Conservation (phyloP, 2,329 filamentous ascomycete genomes). For the Sarocladium strictum region DNA sequence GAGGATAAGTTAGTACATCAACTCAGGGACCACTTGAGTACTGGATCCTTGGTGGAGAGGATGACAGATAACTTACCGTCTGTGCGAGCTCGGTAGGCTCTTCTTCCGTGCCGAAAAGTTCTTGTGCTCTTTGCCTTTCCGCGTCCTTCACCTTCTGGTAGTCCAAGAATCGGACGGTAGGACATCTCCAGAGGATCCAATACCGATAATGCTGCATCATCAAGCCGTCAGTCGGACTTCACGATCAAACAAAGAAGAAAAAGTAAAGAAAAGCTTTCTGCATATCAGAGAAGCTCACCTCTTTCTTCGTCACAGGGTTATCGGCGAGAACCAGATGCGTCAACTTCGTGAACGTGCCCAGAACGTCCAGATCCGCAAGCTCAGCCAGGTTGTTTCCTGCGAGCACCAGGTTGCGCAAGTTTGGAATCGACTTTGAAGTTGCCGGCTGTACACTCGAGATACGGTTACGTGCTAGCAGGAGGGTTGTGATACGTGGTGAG, state of each 20-base stretch:
- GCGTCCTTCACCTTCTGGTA: conserved; percentile 85
- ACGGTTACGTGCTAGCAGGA: conserved; percentile 86
- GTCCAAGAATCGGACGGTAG: conserved; percentile 82
- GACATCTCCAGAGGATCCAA: conserved; percentile 85
- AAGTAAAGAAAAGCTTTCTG: no score
- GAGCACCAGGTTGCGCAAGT: conserved; percentile 74
- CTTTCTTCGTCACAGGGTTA: conserved; percentile 87
- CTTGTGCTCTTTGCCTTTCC: conserved; percentile 68
- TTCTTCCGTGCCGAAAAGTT: conserved; percentile 76
- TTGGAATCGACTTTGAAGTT: conserved; percentile 70
- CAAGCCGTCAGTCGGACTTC: conserved; percentile 4
- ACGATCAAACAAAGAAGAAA: no score
- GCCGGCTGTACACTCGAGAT: conserved; percentile 73
- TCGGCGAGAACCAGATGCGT: conserved; percentile 77
- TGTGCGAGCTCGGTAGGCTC: conserved; percentile 76
- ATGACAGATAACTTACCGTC: conserved; percentile 41
- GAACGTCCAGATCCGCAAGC: conserved; percentile 79
- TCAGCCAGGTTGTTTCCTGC: conserved; percentile 78
- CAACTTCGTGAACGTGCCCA: conserved; percentile 62
- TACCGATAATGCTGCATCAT: conserved; percentile 75
- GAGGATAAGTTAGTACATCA: background rate
- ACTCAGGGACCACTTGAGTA: background rate
- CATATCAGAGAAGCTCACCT: conserved; percentile 52
- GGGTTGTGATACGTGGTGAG: conserved; percentile 77
- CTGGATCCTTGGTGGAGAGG: background rate